Evolutionary conservation across 345 rosid species (phyloP).

Genomic region (Salix arbutifolia): DNA sequence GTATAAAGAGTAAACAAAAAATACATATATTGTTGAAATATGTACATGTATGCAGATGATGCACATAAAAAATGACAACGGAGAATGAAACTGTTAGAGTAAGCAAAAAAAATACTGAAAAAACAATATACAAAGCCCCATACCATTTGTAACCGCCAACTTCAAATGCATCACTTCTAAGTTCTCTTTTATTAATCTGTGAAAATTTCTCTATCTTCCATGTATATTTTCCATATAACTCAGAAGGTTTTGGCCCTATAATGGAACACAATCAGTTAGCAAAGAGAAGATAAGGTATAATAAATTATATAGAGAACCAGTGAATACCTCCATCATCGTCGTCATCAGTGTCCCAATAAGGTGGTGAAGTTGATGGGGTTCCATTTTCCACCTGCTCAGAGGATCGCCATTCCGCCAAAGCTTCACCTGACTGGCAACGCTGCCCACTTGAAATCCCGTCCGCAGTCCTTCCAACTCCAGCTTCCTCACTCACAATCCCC

Average conservation of each 20-base stretch:
- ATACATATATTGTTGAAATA: not conserved
- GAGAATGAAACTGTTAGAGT: not conserved
- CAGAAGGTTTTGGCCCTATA: conserved; percentile 71
- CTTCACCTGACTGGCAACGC: conserved; percentile 70
- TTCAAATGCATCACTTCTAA: conserved; percentile 69
- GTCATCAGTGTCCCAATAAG: conserved; percentile 83
- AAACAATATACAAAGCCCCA: conserved; percentile 20
- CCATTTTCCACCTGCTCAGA: conserved; percentile 92
- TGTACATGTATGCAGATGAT: not conserved
- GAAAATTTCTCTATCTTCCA: conserved; percentile 93
- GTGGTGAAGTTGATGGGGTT: conserved; percentile 79
- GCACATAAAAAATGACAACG: not conserved
- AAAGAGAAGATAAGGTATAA: not conserved
- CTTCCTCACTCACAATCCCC: conserved; percentile 55
- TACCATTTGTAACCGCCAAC: conserved; percentile 96
- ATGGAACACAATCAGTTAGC: conserved; percentile 17
- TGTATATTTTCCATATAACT: conserved; percentile 68
- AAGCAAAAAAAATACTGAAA: not conserved
- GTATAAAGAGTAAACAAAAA: not conserved
- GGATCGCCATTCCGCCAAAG: conserved; percentile 85
- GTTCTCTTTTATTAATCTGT: conserved; percentile 73
- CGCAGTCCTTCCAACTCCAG: conserved; percentile 62
- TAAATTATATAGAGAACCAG: not conserved
- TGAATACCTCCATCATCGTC: conserved; percentile 67
- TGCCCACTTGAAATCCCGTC: conserved; percentile 59